Evolutionary conservation across 2,329 filamentous ascomycete genomes (phyloP), one percentile per base, ranked within the genome.

Genomic region (Verticillium tricorpus): DNA sequence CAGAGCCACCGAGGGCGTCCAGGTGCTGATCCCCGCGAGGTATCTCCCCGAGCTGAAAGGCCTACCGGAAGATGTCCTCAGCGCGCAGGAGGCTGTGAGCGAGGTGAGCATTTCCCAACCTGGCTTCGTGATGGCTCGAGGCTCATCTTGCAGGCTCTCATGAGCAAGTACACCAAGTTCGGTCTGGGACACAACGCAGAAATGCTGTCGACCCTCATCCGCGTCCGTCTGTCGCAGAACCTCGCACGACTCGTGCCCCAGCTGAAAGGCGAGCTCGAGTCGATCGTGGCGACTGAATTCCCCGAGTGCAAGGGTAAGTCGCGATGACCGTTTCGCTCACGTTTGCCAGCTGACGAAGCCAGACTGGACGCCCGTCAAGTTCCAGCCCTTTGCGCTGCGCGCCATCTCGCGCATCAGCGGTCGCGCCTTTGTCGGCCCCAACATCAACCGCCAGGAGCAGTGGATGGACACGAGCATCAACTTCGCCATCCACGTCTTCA

Each of bases 331-430:
- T 15, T 50, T 31, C 56, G 52, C 56, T 12, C 54, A 56, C 22
- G 19, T 6, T 6, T n/a, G n/a, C 15, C 7, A 11, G 55, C 64
- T 64, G 52, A 65, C 60, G 25, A 17, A n/a, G 15, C 45, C 60
- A 80, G 83, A 85, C 63, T 86, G 84, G 84, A 84, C 80, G 1
- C 69, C 81, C 0, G 78, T 85, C 58, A 80, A 78, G 65, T 77
- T 85, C 66, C 81, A 84, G 40, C 78, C 79, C 0, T 80, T 85
- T 61, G 73, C 82, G 54, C 74, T 86, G 2, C 75, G 81, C 25
- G 76, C 80, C 4, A 74, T 87, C 12, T 80, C 84, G 7, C 79
- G 83, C 2, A 67, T 87, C 25, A 84, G 82, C 31, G 82, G 84
- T 1, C 75, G 79, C 22, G 77, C 81, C 5, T 85, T 86, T 64